These are phyloP conservation scores for Panus rudis DNA, from an alignment of 768 basidiomycete genomes.

Conservation along the genomic window DNA sequence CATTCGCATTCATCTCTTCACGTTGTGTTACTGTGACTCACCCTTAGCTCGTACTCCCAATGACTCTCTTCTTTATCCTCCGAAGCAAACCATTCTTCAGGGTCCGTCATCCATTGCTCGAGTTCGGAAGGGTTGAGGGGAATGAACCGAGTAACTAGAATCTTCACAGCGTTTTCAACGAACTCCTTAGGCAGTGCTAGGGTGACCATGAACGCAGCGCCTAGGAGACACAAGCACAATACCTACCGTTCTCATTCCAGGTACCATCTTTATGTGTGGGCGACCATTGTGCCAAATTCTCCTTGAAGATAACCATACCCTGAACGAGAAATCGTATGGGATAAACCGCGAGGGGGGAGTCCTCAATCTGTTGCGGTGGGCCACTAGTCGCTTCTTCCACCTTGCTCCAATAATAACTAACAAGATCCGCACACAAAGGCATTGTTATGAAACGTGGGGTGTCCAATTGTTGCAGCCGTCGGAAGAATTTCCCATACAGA, in stretches of 20 bases:
- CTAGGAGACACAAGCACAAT: not conserved
- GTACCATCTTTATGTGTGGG: constrained; percentile 54
- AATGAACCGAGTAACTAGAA: constrained; percentile 80
- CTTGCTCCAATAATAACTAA: constrained; percentile 78
- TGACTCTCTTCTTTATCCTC: constrained; percentile 88
- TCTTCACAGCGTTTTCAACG: constrained; percentile 63
- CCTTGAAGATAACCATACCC: constrained; percentile 81
- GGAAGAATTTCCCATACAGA: constrained; percentile 75
- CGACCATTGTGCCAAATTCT: constrained; percentile 73
- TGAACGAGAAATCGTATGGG: constrained; percentile 80
- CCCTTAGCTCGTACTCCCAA: constrained; percentile 91
- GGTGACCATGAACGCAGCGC: constrained; percentile 9
- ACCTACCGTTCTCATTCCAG: constrained; percentile 51
- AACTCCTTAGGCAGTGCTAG: constrained; percentile 61
- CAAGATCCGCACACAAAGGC: constrained; percentile 55
- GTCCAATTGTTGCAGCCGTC: constrained; percentile 61
- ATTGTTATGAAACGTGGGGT: constrained; percentile 52
- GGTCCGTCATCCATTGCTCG: constrained; percentile 77
- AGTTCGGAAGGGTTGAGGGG: constrained; percentile 78
- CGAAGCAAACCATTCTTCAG: constrained; percentile 90
- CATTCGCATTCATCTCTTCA: not conserved
- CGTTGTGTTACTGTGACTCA: no score
- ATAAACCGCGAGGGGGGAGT: constrained; percentile 55
- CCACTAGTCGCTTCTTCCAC: constrained; percentile 63
- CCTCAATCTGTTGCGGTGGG: constrained; percentile 46